These are phyloP conservation scores for Diaporthe helianthi DNA, from an alignment of 2,329 filamentous ascomycete species.

Conservation along the genomic window DNA sequence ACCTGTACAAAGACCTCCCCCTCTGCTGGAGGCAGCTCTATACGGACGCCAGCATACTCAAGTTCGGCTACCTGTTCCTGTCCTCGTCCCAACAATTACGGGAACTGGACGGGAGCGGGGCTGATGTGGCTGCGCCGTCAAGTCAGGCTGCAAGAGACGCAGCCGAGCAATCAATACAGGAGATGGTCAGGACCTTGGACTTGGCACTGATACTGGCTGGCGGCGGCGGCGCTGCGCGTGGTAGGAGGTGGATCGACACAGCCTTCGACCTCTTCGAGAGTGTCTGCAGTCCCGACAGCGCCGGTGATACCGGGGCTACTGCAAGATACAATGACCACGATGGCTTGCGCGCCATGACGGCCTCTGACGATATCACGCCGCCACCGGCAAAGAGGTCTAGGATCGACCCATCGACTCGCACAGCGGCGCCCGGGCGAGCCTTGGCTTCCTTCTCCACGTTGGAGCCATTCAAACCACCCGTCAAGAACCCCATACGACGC, in stretches of 20 bases:
- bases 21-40: slow-evolving; percentile 74
- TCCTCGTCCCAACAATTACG: slow-evolving; percentile 30
- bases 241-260: slow-evolving; percentile 57
- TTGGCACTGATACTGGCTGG: slow-evolving; percentile 79
- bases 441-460: slow-evolving; percentile 42
- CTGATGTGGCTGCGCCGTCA: not conserved
- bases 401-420: not conserved
- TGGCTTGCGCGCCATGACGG: not conserved
- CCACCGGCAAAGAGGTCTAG: slow-evolving; percentile 17
- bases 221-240: slow-evolving; percentile 60
- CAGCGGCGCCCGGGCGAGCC: slow-evolving; percentile 30
- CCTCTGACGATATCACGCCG: slow-evolving; percentile 26
- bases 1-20: slow-evolving; percentile 71
- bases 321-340: not conserved
- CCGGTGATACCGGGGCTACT: slow-evolving; percentile 2
- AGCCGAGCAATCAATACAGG: slow-evolving; percentile 51
- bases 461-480: slow-evolving; percentile 51
- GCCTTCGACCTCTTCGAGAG: slow-evolving; percentile 54
- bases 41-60: slow-evolving; percentile 72
- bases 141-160: not conserved
- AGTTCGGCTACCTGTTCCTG: slow-evolving; percentile 52
- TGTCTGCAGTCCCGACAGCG: slow-evolving; percentile 36
- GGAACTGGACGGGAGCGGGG: not conserved
- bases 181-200: slow-evolving; percentile 73
- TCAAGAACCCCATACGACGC: slow-evolving; percentile 51